These are phyloP conservation scores for Cyclotella baltica DNA, from an alignment of 108 stramenopile genomes.

Conservation along the genomic window DNA sequence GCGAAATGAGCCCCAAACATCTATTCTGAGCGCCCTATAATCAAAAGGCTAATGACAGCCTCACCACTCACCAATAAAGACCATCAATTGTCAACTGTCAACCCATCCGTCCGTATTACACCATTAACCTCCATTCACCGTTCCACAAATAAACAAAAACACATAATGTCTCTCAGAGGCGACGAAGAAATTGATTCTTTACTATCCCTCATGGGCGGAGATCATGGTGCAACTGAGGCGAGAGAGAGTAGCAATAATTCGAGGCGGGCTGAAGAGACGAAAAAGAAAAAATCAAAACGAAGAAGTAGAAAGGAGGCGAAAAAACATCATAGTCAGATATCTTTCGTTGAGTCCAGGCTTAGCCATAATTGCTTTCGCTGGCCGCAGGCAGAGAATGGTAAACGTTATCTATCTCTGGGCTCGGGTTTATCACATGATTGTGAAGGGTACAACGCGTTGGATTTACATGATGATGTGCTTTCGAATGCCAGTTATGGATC, in stretches of 20 bases:
- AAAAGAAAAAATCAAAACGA: slow-evolving; percentile 16
- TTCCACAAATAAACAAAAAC: neutral
- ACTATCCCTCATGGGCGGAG: slow-evolving; percentile 32
- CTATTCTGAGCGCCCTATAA: too few species aligned
- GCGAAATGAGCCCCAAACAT: too few species aligned
- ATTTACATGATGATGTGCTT: neutral
- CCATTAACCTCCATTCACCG: neutral
- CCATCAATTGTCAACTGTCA: too few species aligned
- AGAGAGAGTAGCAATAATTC: neutral
- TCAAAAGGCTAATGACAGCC: too few species aligned
- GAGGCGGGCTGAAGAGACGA: neutral
- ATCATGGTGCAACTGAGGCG: neutral
- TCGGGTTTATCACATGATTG: slow-evolving; percentile 42
- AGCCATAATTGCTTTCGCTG: slow-evolving; percentile 39
- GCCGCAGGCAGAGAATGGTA: slow-evolving; percentile 25
- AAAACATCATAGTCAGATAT: neutral
- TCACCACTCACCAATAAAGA: too few species aligned
- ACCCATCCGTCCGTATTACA: too few species aligned
- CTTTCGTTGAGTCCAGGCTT: slow-evolving; percentile 39
- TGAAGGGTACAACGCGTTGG: slow-evolving; percentile 18
- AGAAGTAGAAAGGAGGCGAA: neutral
- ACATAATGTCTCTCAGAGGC: slow-evolving; percentile 30
- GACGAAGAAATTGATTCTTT: slow-evolving; percentile 43
- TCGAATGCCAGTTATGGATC: slow-evolving; percentile 21
- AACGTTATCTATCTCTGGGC: slow-evolving; percentile 21